Percentiles rank a stretch among this genome's conserved stretches.
Conservation (phyloP, 495 filamentous ascomycete species). For the Neurospora sp. region DNA sequence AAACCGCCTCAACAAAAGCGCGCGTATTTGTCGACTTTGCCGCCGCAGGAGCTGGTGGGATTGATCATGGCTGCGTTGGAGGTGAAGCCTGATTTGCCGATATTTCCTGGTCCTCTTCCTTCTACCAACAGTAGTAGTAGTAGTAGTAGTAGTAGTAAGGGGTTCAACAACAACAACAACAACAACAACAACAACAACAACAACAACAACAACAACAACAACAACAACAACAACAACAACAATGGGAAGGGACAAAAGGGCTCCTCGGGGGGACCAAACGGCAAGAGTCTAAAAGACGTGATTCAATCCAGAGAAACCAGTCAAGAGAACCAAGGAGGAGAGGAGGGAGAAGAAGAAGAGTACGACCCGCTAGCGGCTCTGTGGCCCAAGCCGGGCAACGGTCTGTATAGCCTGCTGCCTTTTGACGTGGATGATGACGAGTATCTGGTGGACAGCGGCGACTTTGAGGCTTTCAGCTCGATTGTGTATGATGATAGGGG, state of each 20-base stretch:
- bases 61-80: conserved; percentile 21
- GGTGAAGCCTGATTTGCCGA: conserved; percentile 32
- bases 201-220: not conserved
- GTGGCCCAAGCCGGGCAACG: conserved; percentile 58
- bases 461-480: conserved; percentile 45
- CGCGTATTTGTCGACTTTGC: conserved; percentile 29
- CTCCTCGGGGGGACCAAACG: not conserved
- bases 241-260: conserved; percentile 1
- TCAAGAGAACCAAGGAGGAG: conserved; percentile 1
- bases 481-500: conserved; percentile 35
- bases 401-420: conserved; percentile 34
- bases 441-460: conserved; percentile 33
- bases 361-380: conserved; percentile 41
- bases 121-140: conserved; percentile 4
- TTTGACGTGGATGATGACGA: conserved; percentile 36
- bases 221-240: not conserved
- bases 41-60: conserved; percentile 24
- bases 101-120: conserved; percentile 23
- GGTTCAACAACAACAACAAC: not conserved
- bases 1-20: conserved; percentile 28
- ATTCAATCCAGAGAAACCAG: not conserved
- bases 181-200: not conserved
- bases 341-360: conserved; percentile 16
- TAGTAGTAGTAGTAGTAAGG: not conserved
- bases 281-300: conserved; percentile 4